A percentile compares a stretch with the other conserved stretches of the same genome.
Evolutionary conservation across 208 protist genomes (phyloP).

Genomic region (Crithidia fasciculata): DNA sequence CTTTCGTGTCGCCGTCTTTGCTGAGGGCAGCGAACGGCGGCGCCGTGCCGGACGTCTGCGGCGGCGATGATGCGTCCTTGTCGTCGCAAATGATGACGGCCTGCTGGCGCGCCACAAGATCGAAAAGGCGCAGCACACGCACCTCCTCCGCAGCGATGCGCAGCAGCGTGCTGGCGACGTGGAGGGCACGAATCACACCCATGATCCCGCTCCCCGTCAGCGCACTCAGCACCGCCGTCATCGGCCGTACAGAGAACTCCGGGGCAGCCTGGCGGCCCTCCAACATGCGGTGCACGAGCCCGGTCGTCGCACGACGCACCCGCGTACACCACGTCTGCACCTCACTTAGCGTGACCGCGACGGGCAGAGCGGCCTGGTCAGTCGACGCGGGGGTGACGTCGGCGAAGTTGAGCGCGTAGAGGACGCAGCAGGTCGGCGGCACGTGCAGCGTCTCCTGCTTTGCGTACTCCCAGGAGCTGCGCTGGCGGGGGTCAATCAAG

Average conservation of each 20-base stretch:
- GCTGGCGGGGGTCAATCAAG: conserved; percentile 64
- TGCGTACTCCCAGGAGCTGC: conserved; percentile 68
- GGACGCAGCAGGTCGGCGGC: conserved; percentile 58
- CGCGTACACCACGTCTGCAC: conserved; percentile 47
- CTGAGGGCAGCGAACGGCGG: not conserved
- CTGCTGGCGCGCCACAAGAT: conserved; percentile 31
- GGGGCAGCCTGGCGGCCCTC: conserved; percentile 46
- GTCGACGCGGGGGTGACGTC: conserved; percentile 32
- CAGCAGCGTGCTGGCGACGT: conserved; percentile 67
- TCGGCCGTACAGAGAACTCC: conserved; percentile 48
- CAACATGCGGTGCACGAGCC: conserved; percentile 49
- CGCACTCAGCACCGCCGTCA: conserved; percentile 59
- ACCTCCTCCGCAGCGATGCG: conserved; percentile 53
- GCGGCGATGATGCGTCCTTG: not conserved
- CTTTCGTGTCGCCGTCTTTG: not conserved
- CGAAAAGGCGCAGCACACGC: conserved; percentile 33
- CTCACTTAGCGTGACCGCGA: conserved; percentile 43
- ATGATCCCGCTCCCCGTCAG: conserved; percentile 52
- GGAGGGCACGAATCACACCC: conserved; percentile 49
- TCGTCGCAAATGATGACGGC: conserved; percentile 15
- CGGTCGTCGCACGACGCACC: conserved; percentile 48
- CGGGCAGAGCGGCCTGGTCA: not conserved
- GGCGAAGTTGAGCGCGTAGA: conserved; percentile 74
- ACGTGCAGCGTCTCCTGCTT: conserved; percentile 58
- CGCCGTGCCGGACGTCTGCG: not conserved